Conservation (phyloP, 176 grass and related monocot genomes). For the Olyra latifolia region DNA sequence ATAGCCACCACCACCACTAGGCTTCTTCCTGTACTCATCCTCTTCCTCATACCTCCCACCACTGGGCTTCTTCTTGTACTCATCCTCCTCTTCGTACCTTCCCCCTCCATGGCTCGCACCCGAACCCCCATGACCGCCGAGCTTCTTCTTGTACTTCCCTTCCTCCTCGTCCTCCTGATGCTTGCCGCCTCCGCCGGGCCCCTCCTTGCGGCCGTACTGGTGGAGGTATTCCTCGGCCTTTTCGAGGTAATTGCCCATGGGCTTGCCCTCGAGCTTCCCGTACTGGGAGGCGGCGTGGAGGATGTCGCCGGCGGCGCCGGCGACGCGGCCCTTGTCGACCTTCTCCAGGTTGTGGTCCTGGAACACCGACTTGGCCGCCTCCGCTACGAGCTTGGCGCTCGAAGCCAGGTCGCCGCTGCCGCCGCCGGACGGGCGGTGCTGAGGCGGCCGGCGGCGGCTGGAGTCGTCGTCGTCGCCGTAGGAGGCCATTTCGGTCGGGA, state of each 20-base stretch:
- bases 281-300: slow-evolving; percentile 80
- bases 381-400: slow-evolving; percentile 85
- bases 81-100: slow-evolving; percentile 37
- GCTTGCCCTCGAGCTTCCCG: slow-evolving; percentile 76
- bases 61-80: slow-evolving; percentile 32
- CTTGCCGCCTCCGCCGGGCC: slow-evolving; percentile 5
- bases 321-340: slow-evolving; percentile 74
- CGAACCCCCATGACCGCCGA: neutral
- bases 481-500: slow-evolving; percentile 48
- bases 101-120: slow-evolving; percentile 30
- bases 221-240: slow-evolving; percentile 93
- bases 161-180: slow-evolving; percentile 17
- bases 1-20: slow-evolving; percentile 29
- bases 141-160: slow-evolving; percentile 35
- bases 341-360: slow-evolving; percentile 58
- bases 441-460: slow-evolving; percentile 9
- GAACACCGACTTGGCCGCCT: slow-evolving; percentile 63
- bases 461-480: slow-evolving; percentile 39
- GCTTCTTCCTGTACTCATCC: slow-evolving; percentile 25
- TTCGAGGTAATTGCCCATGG: slow-evolving; percentile 58
- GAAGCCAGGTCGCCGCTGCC: slow-evolving; percentile 61
- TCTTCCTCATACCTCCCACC: slow-evolving; percentile 29
- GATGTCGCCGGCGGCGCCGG: slow-evolving; percentile 66
- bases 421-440: slow-evolving; percentile 36
- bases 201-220: slow-evolving; percentile 45